Evolutionary conservation across 768 basidiomycete species (phyloP).

Genomic region (Tulasnella sp.): DNA sequence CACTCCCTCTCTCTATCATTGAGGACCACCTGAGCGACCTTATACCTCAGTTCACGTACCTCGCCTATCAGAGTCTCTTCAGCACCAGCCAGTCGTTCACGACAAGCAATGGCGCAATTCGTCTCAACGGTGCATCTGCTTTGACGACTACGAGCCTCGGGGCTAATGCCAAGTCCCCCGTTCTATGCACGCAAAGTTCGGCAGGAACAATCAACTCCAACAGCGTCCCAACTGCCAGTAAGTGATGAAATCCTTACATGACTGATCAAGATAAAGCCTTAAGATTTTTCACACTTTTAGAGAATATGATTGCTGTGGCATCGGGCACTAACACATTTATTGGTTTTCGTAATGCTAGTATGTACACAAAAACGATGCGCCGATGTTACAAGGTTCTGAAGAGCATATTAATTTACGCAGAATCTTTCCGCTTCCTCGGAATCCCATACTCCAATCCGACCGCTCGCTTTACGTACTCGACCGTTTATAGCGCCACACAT

Average conservation of each 20-base stretch:
- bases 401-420: constrained; percentile 12
- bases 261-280: constrained; percentile 21
- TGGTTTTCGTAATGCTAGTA: constrained; percentile 21
- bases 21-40: background rate
- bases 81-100: no score
- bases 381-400: constrained; percentile 11
- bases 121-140: background rate
- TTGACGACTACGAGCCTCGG: background rate
- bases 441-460: constrained; percentile 40
- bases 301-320: constrained; percentile 13
- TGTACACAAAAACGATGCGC: no score
- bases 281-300: no score
- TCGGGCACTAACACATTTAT: constrained; percentile 25
- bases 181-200: constrained; percentile 28
- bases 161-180: constrained; percentile 21
- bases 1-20: constrained; percentile 10
- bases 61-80: no score
- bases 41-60: background rate
- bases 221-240: constrained; percentile 20
- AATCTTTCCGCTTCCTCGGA: constrained; percentile 42
- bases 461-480: constrained; percentile 36
- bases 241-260: constrained; percentile 14
- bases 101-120: constrained; percentile 16
- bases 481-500: constrained; percentile 22
- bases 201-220: constrained; percentile 25